These are phyloP conservation scores for Myrica gale DNA, from an alignment of 306 rosid species.

Conservation along the genomic window DNA sequence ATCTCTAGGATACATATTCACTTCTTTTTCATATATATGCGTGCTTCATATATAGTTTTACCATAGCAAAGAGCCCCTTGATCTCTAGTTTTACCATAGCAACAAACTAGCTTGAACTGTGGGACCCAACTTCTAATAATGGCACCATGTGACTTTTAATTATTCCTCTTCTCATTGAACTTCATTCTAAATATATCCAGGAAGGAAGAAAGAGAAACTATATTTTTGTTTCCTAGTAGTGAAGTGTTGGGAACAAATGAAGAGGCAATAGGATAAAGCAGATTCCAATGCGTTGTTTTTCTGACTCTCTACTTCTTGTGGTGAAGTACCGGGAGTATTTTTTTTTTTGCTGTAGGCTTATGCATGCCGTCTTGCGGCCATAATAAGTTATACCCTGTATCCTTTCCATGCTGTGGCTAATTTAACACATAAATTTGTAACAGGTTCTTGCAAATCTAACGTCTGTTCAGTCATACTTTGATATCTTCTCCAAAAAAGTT, in stretches of 20 bases:
- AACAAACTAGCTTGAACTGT: not conserved
- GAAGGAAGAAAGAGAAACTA: not conserved
- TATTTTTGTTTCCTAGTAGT: not conserved
- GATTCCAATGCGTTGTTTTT: not conserved
- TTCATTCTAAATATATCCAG: not conserved
- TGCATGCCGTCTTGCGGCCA: not conserved
- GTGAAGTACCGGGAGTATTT: not conserved
- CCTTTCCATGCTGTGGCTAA: constrained; percentile 22
- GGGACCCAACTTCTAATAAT: not conserved
- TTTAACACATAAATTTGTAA: constrained; percentile 22
- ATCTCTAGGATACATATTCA: too few relatives aligned
- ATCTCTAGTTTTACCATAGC: not conserved
- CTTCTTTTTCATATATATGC: too few relatives aligned
- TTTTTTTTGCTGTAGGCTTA: not conserved
- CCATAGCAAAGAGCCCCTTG: not conserved
- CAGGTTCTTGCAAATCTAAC: constrained; percentile 80
- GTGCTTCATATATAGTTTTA: not conserved
- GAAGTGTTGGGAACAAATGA: not conserved
- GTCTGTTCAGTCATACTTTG: constrained; percentile 73
- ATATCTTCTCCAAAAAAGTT: constrained; percentile 60
- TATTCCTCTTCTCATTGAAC: too few relatives aligned
- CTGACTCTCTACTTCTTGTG: not conserved
- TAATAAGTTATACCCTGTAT: constrained; percentile 9
- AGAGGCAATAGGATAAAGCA: not conserved
- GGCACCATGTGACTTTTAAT: not conserved